A percentile compares a stretch with the other conserved stretches of the same genome.
phyloP scores from a whole-genome alignment of 805 yeast genomes.

The Schwanniomyces vanrijiae region DNA sequence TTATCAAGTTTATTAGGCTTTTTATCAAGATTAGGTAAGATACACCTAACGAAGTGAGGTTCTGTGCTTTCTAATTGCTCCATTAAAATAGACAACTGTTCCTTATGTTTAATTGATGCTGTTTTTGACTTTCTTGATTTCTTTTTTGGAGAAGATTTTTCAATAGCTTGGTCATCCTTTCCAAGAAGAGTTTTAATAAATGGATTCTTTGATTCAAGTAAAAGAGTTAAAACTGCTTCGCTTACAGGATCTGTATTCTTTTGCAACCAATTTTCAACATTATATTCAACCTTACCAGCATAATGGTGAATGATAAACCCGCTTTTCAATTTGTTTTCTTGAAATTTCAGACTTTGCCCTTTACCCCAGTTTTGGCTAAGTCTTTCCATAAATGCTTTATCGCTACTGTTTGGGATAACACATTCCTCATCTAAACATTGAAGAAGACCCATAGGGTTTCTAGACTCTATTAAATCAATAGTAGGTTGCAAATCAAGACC shows the following conservation, averaged over 20 bases:
- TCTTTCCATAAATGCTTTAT: constrained; percentile 78
- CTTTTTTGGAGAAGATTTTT: constrained; percentile 20
- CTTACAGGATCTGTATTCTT: constrained; percentile 93
- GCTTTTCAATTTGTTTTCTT: constrained; percentile 67
- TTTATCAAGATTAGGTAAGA: constrained; percentile 82
- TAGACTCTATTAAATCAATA: constrained; percentile 83
- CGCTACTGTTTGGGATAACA: constrained; percentile 88
- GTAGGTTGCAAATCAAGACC: constrained; percentile 95
- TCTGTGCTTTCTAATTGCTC: constrained; percentile 73
- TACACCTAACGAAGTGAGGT: constrained; percentile 97
- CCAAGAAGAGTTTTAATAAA: constrained; percentile 59
- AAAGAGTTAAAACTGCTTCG: constrained; percentile 64
- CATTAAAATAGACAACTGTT: constrained; percentile 73
- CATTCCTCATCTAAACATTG: constrained; percentile 93
- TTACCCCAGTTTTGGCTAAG: constrained; percentile 63
- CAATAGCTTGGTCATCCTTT: constrained; percentile 25
- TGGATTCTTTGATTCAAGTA: constrained; percentile 55
- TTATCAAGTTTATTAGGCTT: constrained; percentile 72
- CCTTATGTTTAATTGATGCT: constrained; percentile 85
- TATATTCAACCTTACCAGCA: constrained; percentile 95
- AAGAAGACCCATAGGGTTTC: constrained; percentile 74
- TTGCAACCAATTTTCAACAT: constrained; percentile 88
- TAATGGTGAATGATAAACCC: constrained; percentile 89
- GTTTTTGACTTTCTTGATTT: constrained; percentile 49
- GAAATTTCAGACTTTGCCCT: constrained; percentile 50